A percentile compares a stretch with the other conserved stretches of the same genome.
Conservation (phyloP, 148 eudicot species). For the Limonium bicolor region DNA sequence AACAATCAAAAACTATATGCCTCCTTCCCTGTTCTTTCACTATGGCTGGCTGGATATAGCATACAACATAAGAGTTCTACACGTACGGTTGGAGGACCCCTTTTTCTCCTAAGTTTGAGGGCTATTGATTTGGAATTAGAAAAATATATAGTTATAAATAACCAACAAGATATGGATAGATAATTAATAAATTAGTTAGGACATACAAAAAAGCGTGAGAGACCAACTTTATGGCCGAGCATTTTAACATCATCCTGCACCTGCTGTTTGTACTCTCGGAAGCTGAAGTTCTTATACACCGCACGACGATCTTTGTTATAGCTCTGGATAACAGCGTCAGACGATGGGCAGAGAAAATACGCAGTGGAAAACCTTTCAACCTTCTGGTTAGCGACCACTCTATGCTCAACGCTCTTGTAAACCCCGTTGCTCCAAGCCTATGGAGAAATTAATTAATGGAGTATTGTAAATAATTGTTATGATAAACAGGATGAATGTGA, state of each 20-base stretch:
- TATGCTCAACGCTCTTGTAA: slow-evolving; percentile 78
- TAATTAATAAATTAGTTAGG: background rate
- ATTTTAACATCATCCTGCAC: slow-evolving; percentile 56
- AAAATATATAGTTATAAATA: too few relatives aligned
- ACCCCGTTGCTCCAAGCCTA: slow-evolving; percentile 95
- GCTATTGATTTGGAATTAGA: too few relatives aligned
- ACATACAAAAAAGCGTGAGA: slow-evolving; percentile 40
- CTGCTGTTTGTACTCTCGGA: slow-evolving; percentile 56
- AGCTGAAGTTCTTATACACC: slow-evolving; percentile 53
- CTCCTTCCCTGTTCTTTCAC: too few relatives aligned
- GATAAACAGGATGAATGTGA: too few relatives aligned
- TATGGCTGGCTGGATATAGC: too few relatives aligned
- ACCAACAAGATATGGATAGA: too few relatives aligned
- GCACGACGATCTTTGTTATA: slow-evolving; percentile 30
- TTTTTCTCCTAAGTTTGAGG: too few relatives aligned
- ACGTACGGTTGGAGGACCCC: too few relatives aligned
- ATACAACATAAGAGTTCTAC: too few relatives aligned
- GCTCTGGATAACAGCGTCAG: slow-evolving; percentile 44
- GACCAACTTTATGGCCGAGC: slow-evolving; percentile 67
- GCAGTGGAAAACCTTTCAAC: slow-evolving; percentile 78
- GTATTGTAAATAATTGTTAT: background rate
- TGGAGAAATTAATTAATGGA: background rate
- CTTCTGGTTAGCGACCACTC: slow-evolving; percentile 44
- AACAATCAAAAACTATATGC: too few relatives aligned
- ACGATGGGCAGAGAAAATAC: slow-evolving; percentile 72